These are phyloP conservation scores for Ligustrum vulgare DNA, from an alignment of 257 asterid species.

Conservation along the genomic window DNA sequence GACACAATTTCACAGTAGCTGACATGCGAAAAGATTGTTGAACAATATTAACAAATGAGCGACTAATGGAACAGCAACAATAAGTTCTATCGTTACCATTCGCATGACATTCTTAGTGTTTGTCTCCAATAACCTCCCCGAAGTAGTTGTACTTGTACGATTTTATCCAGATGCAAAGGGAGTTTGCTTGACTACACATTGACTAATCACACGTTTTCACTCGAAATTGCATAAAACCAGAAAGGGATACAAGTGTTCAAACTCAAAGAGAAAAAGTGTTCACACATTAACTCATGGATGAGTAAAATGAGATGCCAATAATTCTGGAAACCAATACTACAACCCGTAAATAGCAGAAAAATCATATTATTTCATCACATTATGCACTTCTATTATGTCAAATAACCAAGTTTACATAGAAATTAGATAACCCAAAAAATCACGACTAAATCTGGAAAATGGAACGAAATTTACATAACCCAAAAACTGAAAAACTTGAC, in stretches of 20 bases:
- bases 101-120: slow-evolving; percentile 81
- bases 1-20: slow-evolving; percentile 86
- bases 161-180: slow-evolving; percentile 59
- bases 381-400: too few species aligned
- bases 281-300: neutral
- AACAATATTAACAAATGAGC: slow-evolving; percentile 12
- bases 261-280: neutral
- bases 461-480: too few species aligned
- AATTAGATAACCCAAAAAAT: too few species aligned
- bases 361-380: too few species aligned
- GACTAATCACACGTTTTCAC: too few species aligned
- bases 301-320: slow-evolving; percentile 22
- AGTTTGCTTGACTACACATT: too few species aligned
- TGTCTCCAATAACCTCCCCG: slow-evolving; percentile 88
- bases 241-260: too few species aligned
- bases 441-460: too few species aligned
- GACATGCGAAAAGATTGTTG: slow-evolving; percentile 58
- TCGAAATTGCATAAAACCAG: too few species aligned
- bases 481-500: too few species aligned
- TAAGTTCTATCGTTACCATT: slow-evolving; percentile 55
- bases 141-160: slow-evolving; percentile 48
- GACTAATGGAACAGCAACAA: slow-evolving; percentile 12
- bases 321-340: slow-evolving; percentile 10
- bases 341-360: too few species aligned
- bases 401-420: too few species aligned